These are phyloP conservation scores for Quercus bicolor DNA, from an alignment of 306 rosid species.

Conservation along the genomic window DNA sequence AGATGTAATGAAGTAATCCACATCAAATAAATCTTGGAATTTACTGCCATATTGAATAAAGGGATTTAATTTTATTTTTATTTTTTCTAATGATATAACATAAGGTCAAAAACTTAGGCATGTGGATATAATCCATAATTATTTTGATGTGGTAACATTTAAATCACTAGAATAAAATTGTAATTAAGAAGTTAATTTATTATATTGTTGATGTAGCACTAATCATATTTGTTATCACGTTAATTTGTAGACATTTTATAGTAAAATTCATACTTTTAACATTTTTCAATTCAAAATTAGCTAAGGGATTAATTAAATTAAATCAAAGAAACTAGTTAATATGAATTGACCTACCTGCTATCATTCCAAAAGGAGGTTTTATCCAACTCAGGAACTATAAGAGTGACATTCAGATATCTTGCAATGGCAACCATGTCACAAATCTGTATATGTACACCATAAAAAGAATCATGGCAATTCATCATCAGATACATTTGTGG, in stretches of 20 bases:
- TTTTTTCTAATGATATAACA: no score
- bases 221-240: no score
- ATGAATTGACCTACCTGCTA: constrained; percentile 50
- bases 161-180: no score
- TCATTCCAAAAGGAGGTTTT: constrained; percentile 96
- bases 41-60: constrained; percentile 50
- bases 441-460: constrained; percentile 53
- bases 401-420: constrained; percentile 74
- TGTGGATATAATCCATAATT: no score
- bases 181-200: no score
- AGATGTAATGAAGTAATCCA: constrained; percentile 67
- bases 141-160: no score
- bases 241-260: no score
- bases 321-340: not conserved
- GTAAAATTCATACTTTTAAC: no score
- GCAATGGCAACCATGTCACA: constrained; percentile 97
- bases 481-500: not conserved
- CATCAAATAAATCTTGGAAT: constrained; percentile 78
- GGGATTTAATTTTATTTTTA: not conserved
- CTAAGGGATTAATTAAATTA: no score
- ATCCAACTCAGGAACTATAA: constrained; percentile 87
- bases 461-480: not conserved
- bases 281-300: no score
- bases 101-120: no score
- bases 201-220: no score